Percentiles rank a stretch among this genome's conserved stretches.
These are phyloP conservation scores for Vaccinium myrtillus DNA, from an alignment of 148 eudicot species.

Conservation along the genomic window DNA sequence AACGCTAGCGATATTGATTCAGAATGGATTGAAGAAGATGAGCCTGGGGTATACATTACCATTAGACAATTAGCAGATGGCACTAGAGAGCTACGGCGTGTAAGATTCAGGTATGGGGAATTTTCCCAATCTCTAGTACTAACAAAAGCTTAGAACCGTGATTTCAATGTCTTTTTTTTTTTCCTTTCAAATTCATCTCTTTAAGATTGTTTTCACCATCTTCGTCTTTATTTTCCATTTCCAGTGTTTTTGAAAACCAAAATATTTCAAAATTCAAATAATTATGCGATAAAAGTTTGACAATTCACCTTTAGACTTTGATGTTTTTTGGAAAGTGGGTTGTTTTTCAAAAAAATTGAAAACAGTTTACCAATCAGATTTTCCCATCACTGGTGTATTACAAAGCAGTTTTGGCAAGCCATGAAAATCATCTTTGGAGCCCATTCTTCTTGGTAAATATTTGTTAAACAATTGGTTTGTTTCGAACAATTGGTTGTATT, in stretches of 20 bases:
- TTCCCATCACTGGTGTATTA: background rate
- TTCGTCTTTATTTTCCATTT: background rate
- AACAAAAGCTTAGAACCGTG: background rate
- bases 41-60: constrained; percentile 89
- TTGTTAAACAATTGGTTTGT: background rate
- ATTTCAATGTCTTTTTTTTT: background rate
- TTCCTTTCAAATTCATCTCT: background rate
- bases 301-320: background rate
- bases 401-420: background rate
- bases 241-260: background rate
- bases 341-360: background rate
- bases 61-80: constrained; percentile 90
- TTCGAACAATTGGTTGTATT: background rate
- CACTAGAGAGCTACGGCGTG: constrained; percentile 83
- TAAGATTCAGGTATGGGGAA: constrained; percentile 81
- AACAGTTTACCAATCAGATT: background rate
- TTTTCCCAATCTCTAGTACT: background rate
- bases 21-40: constrained; percentile 97
- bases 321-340: background rate
- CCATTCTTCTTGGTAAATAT: background rate
- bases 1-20: constrained; percentile 91
- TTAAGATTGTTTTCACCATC: background rate
- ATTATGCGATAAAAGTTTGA: background rate
- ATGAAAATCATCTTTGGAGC: background rate
- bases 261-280: background rate